A percentile compares a stretch with the other conserved stretches of the same genome.
Evolutionary conservation across 257 asterid species (phyloP).

Genomic region (Anisodus tanguticus): DNA sequence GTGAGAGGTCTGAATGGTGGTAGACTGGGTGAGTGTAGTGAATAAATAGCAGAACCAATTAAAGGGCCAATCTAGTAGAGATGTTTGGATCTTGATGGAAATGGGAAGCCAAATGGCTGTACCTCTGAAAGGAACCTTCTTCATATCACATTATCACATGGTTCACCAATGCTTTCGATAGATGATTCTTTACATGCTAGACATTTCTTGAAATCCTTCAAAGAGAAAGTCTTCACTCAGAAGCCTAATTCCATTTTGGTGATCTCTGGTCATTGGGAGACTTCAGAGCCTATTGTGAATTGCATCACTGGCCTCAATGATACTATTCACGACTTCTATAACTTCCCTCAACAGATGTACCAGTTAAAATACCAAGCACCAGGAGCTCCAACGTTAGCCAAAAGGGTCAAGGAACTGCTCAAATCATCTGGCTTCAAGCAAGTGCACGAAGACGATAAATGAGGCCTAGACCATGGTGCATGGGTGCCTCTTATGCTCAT

Average conservation of each 20-base stretch:
- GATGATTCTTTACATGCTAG: constrained; percentile 74
- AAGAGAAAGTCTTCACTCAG: constrained; percentile 41
- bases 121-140: constrained; percentile 56
- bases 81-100: not conserved
- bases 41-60: not conserved
- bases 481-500: constrained; percentile 92
- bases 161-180: constrained; percentile 70
- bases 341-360: constrained; percentile 69
- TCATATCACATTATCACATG: constrained; percentile 82
- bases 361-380: constrained; percentile 80
- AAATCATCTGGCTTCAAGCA: constrained; percentile 53
- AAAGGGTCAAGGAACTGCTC: constrained; percentile 62
- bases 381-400: constrained; percentile 77
- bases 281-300: constrained; percentile 63
- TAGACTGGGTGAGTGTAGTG: not conserved
- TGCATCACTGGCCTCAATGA: constrained; percentile 53
- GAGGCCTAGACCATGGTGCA: constrained; percentile 89
- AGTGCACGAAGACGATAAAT: constrained; percentile 61
- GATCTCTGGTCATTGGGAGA: constrained; percentile 83
- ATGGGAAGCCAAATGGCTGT: constrained; percentile 20
- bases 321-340: constrained; percentile 77
- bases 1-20: not conserved
- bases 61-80: not conserved
- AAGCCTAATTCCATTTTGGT: constrained; percentile 61
- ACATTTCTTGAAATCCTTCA: constrained; percentile 58